Evolutionary conservation across 805 yeast genomes (phyloP).

Genomic region (Lipomyces mesembrius): DNA sequence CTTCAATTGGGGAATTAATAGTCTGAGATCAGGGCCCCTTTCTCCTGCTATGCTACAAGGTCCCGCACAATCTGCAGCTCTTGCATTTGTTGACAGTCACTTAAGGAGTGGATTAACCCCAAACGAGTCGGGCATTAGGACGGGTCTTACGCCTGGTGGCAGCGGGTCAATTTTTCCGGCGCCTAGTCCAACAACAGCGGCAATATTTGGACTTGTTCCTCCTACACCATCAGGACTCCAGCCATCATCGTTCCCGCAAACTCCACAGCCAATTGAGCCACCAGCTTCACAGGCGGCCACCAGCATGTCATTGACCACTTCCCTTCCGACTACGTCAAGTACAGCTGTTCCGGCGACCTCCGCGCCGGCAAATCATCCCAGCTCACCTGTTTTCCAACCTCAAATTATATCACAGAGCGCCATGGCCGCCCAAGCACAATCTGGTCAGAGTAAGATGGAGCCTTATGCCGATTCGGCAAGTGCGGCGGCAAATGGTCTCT

Average conservation of each 20-base stretch:
- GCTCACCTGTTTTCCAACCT: constrained; percentile 9
- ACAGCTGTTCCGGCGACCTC: constrained; percentile 2
- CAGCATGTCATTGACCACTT: constrained; percentile 9
- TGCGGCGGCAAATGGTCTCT: constrained; percentile 45
- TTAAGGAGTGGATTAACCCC: constrained; percentile 70
- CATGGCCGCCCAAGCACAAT: constrained; percentile 1
- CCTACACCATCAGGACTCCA: constrained; percentile 50
- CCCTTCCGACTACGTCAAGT: constrained; percentile 22
- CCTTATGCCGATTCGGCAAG: constrained; percentile 33
- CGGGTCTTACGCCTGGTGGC: constrained; percentile 48
- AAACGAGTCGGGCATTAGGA: constrained; percentile 71
- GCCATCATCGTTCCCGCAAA: constrained; percentile 43
- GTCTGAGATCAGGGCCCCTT: constrained; percentile 46
- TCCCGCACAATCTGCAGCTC: constrained; percentile 38
- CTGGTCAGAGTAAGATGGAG: constrained; percentile 13
- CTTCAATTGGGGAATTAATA: constrained; percentile 33
- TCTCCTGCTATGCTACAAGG: constrained; percentile 49
- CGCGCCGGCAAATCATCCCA: constrained; percentile 7
- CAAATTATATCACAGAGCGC: constrained; percentile 10
- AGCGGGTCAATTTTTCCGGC: constrained; percentile 46
- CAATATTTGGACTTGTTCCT: constrained; percentile 48
- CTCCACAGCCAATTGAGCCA: constrained; percentile 18
- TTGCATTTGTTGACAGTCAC: constrained; percentile 31
- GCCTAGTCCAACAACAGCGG: constrained; percentile 48
- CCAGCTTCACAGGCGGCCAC: constrained; percentile 11